A percentile compares a stretch with the other conserved stretches of the same genome.
These are phyloP conservation scores for Strobilomyces echinocephalus DNA, from an alignment of 768 basidiomycete species.

Conservation along the genomic window DNA sequence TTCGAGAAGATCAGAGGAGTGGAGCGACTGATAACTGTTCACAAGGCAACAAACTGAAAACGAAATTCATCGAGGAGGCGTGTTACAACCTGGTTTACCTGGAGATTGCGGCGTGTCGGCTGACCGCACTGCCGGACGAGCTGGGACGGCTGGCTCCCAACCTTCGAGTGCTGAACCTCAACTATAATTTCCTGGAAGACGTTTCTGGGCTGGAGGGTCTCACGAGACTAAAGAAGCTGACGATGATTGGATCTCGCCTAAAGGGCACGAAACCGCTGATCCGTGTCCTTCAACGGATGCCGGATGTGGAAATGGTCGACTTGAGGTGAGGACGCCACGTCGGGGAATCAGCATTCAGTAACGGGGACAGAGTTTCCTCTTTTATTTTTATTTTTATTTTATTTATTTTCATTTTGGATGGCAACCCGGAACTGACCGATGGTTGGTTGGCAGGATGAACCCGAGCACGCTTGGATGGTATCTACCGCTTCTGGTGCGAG, in stretches of 20 bases:
- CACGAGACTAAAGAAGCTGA: conserved; percentile 73
- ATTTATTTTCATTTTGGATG: background rate
- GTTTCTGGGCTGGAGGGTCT: conserved; percentile 64
- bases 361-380: background rate
- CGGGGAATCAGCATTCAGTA: conserved; percentile 7
- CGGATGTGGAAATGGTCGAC: conserved; percentile 84
- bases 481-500: conserved; percentile 75
- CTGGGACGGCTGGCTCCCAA: conserved; percentile 72
- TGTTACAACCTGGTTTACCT: conserved; percentile 91
- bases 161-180: conserved; percentile 86
- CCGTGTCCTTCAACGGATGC: conserved; percentile 63
- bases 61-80: conserved; percentile 59
- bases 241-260: conserved; percentile 79
- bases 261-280: conserved; percentile 71
- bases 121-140: conserved; percentile 67
- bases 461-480: conserved; percentile 97
- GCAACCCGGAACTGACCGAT: conserved; percentile 27
- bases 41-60: conserved; percentile 67
- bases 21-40: conserved; percentile 20
- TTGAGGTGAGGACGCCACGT: conserved; percentile 58
- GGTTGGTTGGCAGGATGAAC: conserved; percentile 65
- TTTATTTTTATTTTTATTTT: background rate
- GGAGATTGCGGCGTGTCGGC: conserved; percentile 83
- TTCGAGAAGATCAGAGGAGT: conserved; percentile 13
- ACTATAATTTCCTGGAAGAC: conserved; percentile 94